Evolutionary conservation across 306 rosid species (phyloP).

Genomic region (Canavalia gladiata): DNA sequence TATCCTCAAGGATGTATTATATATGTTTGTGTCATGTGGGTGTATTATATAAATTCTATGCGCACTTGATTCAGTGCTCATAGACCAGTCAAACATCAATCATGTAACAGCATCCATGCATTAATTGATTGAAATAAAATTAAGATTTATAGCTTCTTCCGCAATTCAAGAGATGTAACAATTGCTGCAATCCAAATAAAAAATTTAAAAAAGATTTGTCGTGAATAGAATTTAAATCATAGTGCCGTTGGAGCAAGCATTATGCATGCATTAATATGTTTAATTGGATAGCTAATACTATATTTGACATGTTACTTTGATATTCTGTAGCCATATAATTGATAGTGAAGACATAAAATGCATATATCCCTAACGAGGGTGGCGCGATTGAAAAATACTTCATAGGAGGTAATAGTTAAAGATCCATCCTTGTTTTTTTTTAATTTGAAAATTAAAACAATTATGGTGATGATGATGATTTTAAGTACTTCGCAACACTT

Average conservation of each 20-base stretch:
- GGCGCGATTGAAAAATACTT: background rate
- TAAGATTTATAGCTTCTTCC: conserved; percentile 1
- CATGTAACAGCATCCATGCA: background rate
- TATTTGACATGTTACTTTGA: conserved; percentile 5
- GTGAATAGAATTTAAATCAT: conserved; percentile 10
- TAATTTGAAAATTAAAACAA: no score
- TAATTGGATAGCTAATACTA: background rate
- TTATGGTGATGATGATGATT: background rate
- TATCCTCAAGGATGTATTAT: background rate
- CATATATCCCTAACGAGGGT: background rate
- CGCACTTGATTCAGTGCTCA: conserved; percentile 24
- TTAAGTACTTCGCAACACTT: background rate
- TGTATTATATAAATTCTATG: background rate
- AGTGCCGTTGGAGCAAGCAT: conserved; percentile 9
- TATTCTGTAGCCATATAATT: conserved; percentile 5
- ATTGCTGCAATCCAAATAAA: background rate
- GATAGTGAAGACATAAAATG: background rate
- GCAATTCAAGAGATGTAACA: background rate
- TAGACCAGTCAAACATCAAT: conserved; percentile 39
- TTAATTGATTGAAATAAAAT: conserved; percentile 1
- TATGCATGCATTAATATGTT: conserved; percentile 7
- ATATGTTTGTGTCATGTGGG: background rate
- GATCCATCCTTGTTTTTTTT: background rate
- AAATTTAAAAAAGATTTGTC: background rate
- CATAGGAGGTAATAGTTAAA: background rate